Percentiles rank a stretch among this genome's conserved stretches.
Evolutionary conservation across 2,329 filamentous ascomycete species (phyloP).

Genomic region (Volutella citrinella): DNA sequence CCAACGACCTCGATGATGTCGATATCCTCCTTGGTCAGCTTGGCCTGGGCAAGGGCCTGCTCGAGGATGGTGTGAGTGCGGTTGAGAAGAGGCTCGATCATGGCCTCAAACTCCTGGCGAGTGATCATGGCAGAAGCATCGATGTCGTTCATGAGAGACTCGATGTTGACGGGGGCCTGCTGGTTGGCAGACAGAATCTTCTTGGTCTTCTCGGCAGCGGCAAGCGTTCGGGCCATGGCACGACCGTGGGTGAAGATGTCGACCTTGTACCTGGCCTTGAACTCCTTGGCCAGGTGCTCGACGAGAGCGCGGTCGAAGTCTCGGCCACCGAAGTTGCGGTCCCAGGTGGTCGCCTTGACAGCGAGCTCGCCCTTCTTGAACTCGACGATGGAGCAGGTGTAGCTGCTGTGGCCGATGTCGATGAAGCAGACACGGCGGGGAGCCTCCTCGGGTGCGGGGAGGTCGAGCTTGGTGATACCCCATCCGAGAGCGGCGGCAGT

Average conservation of each 20-base stretch:
- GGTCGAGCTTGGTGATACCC: slow-evolving; percentile 96
- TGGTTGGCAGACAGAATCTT: slow-evolving; percentile 97
- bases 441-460: slow-evolving; percentile 85
- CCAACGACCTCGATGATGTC: slow-evolving; percentile 92
- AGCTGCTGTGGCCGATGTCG: slow-evolving; percentile 96
- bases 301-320: slow-evolving; percentile 95
- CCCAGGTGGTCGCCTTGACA: slow-evolving; percentile 88
- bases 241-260: slow-evolving; percentile 90
- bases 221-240: slow-evolving; percentile 80
- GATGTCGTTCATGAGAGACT: slow-evolving; percentile 97
- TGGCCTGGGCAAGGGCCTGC: slow-evolving; percentile 90
- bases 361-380: slow-evolving; percentile 95
- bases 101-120: slow-evolving; percentile 88
- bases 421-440: slow-evolving; percentile 87
- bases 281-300: slow-evolving; percentile 92
- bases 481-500: slow-evolving; percentile 94
- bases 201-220: slow-evolving; percentile 95
- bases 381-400: slow-evolving; percentile 90
- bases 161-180: slow-evolving; percentile 88
- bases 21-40: slow-evolving; percentile 87
- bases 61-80: slow-evolving; percentile 74
- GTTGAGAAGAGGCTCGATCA: slow-evolving; percentile 79
- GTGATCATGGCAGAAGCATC: slow-evolving; percentile 88
- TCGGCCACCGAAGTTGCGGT: slow-evolving; percentile 94
- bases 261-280: slow-evolving; percentile 97